Evolutionary conservation across 805 yeast species (phyloP).

Genomic region (Saturnispora besseyi): DNA sequence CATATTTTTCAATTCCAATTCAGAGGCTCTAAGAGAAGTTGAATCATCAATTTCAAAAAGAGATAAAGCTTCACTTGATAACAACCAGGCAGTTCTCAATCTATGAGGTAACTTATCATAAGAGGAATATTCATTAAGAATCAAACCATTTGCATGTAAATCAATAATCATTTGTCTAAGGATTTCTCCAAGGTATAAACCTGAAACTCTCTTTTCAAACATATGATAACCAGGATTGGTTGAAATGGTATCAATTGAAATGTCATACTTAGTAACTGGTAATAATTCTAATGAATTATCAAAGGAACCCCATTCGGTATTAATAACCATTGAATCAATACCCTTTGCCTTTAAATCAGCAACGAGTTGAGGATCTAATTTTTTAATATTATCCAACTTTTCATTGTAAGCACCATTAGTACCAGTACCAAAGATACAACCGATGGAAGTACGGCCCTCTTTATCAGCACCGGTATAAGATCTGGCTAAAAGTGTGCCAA

Average conservation of each 20-base stretch:
- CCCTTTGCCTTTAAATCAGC: conserved; percentile 34
- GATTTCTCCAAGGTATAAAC: conserved; percentile 90
- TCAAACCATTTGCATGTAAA: conserved; percentile 45
- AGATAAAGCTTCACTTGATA: conserved; percentile 79
- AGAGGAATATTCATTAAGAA: conserved; percentile 46
- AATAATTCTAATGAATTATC: conserved; percentile 71
- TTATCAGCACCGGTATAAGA: conserved; percentile 63
- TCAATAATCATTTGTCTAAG: conserved; percentile 68
- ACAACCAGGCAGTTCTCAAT: conserved; percentile 64
- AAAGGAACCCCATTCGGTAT: conserved; percentile 98
- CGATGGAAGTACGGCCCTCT: conserved; percentile 70
- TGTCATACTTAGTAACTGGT: conserved; percentile 75
- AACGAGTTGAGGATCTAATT: conserved; percentile 46
- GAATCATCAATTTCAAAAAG: conserved; percentile 80
- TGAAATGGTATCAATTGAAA: conserved; percentile 58
- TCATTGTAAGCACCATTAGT: conserved; percentile 95
- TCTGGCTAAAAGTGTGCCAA: conserved; percentile 84
- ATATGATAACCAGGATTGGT: conserved; percentile 82
- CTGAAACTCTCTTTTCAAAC: conserved; percentile 87
- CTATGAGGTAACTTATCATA: conserved; percentile 47
- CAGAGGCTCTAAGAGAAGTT: conserved; percentile 59
- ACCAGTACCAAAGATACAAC: conserved; percentile 95
- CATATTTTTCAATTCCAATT: conserved; percentile 53
- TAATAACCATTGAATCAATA: conserved; percentile 69
- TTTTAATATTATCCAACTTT: conserved; percentile 59